Base-by-base conservation (phyloP, 805 yeast species). In the Yarrowia sp. region DNA sequence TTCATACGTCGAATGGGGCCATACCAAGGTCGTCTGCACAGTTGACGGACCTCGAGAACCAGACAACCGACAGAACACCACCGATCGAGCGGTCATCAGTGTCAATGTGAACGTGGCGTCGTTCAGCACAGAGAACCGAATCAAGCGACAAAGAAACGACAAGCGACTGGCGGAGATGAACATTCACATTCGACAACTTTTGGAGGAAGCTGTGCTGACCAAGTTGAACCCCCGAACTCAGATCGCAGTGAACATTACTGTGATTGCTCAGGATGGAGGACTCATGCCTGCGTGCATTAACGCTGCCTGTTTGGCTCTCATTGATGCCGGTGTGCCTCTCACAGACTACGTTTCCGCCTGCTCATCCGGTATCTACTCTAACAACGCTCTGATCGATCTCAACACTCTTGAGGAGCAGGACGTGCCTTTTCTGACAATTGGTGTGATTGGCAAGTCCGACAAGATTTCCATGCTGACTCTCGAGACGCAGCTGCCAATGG, bases 251-350 rank as follows among this genome's bases (percentile, higher is more conserved):
- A 83, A 84, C 48, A 78, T 92, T 7, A 89, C 90, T 68, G 92
- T 95, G 0, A 78, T 95, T 63, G 86, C 91, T 13, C 90, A 91
- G 71, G 99, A 95, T 72, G 99, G 99, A 42, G 96, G 96, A 0
- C 73, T 93, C 31, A 75, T 93, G 68, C 84, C 96, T 0, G 81
- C 89, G 0, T 84, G 95, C 69, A 81, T 90, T 47, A 95, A 95
- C 73, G 90, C 98, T 9, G 84, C 90, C 47, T 90, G 97, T 0
- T 78, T 95, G 70, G 98, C 97, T 0, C 79, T 95, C 48, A 85
- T 95, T 38, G 98, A 95, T 76, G 98, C 98, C 1, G 98, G 98
- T 58, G 87, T 95, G 51, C 88, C 97, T 5, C 87, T 95, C 88
- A 89, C 88, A 72, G 98, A 95, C 74, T 92, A 90, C 73, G 88